Base-by-base conservation (phyloP, 2,329 filamentous ascomycete genomes). In the Aspergillus sp. region DNA sequence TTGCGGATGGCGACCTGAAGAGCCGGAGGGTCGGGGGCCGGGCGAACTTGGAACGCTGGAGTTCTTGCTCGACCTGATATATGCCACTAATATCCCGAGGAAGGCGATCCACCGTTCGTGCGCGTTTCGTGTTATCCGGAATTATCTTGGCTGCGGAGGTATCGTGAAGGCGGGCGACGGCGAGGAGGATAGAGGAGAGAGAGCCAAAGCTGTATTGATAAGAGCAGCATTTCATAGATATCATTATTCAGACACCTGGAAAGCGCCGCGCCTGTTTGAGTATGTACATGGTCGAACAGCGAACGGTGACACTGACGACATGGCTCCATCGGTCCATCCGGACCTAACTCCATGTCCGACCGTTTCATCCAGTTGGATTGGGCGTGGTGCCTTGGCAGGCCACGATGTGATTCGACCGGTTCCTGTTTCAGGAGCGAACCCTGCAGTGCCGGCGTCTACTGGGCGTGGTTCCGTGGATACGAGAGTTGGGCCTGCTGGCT, bases 41-140 rank as follows among this genome's bases (percentile, higher is more conserved):
- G 26, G 26, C 26, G 26, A 30, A 30, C 11, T 48, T 36, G 41
- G 39, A 42, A n/a, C 39, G 49, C 36, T 34, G 24, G 48, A 39
- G 12, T 34, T 22, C 4, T 30, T 22, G 9, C 11, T 15, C n/a
- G 34, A 15, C 12, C 26, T 22, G 26, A 12, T 30, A 30, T 30
- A 30, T 30, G 26, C 26, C 26, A 30, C 26, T 30, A 36, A 36
- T n/a, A n/a, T n/a, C 12, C 34, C 34, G 34, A 36, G 34, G 34
- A n/a, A 5, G 34, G 13, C 43, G 41, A 38, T 54, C 51, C 51
- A 54, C 51, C 38, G 51, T 48, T 54, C 43, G 42, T 17, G 51
- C n/a, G 51, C 34, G 20, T 48, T 18, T 11, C 15, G 12, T 45
- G 17, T 24, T 34, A 17, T 24, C 30, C 17, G 30, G 12, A 30